Evolutionary conservation across 192 early-diverging fungal genomes (phyloP), one percentile per base, ranked within the genome.

Genomic region (Podila clonocystis): DNA sequence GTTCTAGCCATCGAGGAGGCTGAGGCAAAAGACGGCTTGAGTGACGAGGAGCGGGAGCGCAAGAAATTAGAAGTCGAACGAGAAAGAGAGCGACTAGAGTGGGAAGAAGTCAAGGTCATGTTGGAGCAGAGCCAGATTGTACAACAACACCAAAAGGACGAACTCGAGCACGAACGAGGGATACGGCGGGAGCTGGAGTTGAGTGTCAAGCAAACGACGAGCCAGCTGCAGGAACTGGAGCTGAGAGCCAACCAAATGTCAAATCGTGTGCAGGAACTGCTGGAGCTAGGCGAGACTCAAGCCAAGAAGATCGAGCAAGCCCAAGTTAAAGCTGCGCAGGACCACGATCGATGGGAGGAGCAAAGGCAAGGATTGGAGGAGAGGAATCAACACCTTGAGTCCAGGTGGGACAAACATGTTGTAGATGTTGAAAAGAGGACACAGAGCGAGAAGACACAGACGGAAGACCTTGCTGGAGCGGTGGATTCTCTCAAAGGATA

Each of bases 141-240:
- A 5, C 77, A 80, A 22, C 55, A 59, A 17, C 31, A 52, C 12
- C 41, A 72, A 11, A 49, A 49, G 20, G 62, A 65, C 4, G 55
- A 73, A 4, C 48, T 80, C 8, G 77, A 52, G 19, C 61, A 38
- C 41, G 70, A 79, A 38, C 75, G 52, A 4, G 38, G 36, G 12
- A 29, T 2, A 17, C 67, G 52, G 13, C 49, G 48, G 31, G 41
- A 79, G 9, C 22, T 65, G 24, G 61, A 66, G 9, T 28, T n/a
- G 2, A 58, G 59, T 17, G 64, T 79, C 19, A 13, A 66, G 41
- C 58, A 36, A 7, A 36, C 4, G 9, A 7, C 34, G 9, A 36
- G 34, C 9, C 34, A 11, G 29, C 65, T 50, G 13, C 49, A 63
- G 31, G 41, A 79, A 5, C 22, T 60, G 11, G 61, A 66, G 9